These are phyloP conservation scores for Tricholoma flavovirens DNA, from an alignment of 768 basidiomycete species.

Conservation along the genomic window DNA sequence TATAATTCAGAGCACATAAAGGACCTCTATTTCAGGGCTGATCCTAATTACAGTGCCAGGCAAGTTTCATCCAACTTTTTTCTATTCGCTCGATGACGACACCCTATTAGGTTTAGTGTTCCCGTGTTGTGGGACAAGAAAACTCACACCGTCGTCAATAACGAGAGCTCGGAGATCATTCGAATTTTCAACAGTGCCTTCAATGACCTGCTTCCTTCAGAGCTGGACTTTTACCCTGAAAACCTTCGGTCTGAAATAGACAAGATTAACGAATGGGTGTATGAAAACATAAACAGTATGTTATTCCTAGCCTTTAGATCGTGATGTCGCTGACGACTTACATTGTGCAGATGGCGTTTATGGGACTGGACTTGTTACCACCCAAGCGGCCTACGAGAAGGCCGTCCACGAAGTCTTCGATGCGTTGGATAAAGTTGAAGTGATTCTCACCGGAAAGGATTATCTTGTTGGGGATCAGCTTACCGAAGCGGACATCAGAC, in stretches of 20 bases:
- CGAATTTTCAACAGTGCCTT: constrained; percentile 87
- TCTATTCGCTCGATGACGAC: no score
- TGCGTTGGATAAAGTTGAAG: constrained; percentile 76
- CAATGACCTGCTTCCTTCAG: constrained; percentile 61
- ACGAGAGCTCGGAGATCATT: constrained; percentile 92
- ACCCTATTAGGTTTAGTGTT: constrained; percentile 62
- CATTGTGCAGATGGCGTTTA: constrained; percentile 68
- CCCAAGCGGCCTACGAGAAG: constrained; percentile 70
- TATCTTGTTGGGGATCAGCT: constrained; percentile 76
- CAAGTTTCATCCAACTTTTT: constrained; percentile 18
- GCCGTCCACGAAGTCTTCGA: constrained; percentile 71
- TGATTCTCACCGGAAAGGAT: constrained; percentile 69
- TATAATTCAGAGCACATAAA: constrained; percentile 64
- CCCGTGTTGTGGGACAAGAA: constrained; percentile 94
- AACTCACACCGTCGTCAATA: constrained; percentile 81
- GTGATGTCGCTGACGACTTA: neutral
- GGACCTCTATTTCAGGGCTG: constrained; percentile 77
- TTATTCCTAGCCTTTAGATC: no score
- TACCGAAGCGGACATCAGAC: constrained; percentile 78
- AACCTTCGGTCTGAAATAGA: constrained; percentile 73
- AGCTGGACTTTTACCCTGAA: constrained; percentile 76
- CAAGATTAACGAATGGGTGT: constrained; percentile 77
- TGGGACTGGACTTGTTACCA: constrained; percentile 78
- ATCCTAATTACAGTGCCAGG: constrained; percentile 69
- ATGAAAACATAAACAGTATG: constrained; percentile 76